Conservation (phyloP, 2,329 filamentous ascomycete genomes). For the Gaeumannomyces sp. region DNA sequence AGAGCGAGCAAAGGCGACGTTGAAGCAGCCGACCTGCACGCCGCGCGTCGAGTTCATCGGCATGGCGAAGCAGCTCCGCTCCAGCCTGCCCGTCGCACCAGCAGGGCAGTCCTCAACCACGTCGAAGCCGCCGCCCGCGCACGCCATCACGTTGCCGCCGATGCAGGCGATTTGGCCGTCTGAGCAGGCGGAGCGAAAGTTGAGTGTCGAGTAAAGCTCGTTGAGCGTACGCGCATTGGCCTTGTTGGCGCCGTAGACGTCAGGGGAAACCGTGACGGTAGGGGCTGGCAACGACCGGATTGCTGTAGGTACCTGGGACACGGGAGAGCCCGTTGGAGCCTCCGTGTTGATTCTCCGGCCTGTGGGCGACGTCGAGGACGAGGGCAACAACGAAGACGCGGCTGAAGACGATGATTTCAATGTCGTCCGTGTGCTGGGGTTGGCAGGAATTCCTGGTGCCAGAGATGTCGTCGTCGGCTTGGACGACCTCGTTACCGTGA, state of each 20-base stretch:
- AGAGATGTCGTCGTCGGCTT: not conserved
- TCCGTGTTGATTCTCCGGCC: conserved; percentile 12
- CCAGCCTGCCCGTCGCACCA: conserved; percentile 29
- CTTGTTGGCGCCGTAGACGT: conserved; percentile 39
- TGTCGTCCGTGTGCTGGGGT: not conserved
- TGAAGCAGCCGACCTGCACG: conserved; percentile 42
- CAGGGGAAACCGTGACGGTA: conserved; percentile 34
- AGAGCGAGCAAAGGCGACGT: conserved; percentile 31
- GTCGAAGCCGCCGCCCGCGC: conserved; percentile 27
- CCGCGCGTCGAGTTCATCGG: conserved; percentile 44
- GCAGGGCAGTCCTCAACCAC: conserved; percentile 11
- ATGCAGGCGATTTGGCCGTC: conserved; percentile 47
- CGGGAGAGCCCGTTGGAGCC: conserved; percentile 30
- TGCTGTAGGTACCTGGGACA: conserved; percentile 36
- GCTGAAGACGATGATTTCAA: conserved; percentile 1
- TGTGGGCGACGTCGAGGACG: conserved; percentile 12
- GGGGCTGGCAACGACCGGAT: conserved; percentile 25
- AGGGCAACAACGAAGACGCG: conserved; percentile 1
- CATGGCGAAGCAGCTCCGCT: conserved; percentile 43
- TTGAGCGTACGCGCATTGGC: conserved; percentile 40
- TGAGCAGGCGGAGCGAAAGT: conserved; percentile 39
- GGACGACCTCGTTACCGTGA: conserved; percentile 8
- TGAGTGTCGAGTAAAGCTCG: conserved; percentile 36
- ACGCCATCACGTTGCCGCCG: conserved; percentile 40
- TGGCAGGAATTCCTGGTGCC: not conserved